phyloP scores from a whole-genome alignment of 306 rosid species.

The Hylodesmum podocarpum region DNA sequence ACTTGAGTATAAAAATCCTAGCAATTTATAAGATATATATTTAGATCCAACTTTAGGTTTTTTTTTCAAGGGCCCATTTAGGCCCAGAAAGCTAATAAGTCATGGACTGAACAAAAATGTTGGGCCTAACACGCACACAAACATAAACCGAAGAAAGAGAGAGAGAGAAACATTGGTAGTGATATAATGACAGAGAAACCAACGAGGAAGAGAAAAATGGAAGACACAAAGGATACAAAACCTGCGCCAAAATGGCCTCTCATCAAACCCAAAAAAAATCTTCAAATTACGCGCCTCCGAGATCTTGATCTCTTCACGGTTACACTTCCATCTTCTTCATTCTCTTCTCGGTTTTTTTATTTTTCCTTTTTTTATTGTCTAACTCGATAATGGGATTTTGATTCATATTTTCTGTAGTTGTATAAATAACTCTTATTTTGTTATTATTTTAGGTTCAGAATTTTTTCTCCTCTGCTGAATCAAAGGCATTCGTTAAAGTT shows the following conservation, averaged over 20 bases:
- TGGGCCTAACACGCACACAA: neutral
- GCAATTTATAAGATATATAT: too few relatives aligned
- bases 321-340: slow-evolving; percentile 22
- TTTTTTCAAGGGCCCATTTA: neutral
- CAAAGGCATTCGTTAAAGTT: slow-evolving; percentile 64
- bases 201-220: slow-evolving; percentile 66
- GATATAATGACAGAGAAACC: slow-evolving; percentile 33
- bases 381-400: neutral
- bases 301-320: slow-evolving; percentile 83
- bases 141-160: neutral
- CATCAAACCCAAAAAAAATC: slow-evolving; percentile 71
- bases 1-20: too few relatives aligned
- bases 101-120: neutral
- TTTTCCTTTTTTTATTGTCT: neutral
- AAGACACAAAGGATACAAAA: slow-evolving; percentile 47
- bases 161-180: neutral
- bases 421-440: slow-evolving; percentile 7
- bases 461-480: slow-evolving; percentile 71
- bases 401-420: neutral
- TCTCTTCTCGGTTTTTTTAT: neutral
- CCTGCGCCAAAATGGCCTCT: slow-evolving; percentile 60
- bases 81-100: neutral
- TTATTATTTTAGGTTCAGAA: slow-evolving; percentile 56
- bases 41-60: too few relatives aligned
- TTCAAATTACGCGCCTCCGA: slow-evolving; percentile 54